Conservation (phyloP, 495 filamentous ascomycete genomes). For the Podospora pseudocomata region DNA sequence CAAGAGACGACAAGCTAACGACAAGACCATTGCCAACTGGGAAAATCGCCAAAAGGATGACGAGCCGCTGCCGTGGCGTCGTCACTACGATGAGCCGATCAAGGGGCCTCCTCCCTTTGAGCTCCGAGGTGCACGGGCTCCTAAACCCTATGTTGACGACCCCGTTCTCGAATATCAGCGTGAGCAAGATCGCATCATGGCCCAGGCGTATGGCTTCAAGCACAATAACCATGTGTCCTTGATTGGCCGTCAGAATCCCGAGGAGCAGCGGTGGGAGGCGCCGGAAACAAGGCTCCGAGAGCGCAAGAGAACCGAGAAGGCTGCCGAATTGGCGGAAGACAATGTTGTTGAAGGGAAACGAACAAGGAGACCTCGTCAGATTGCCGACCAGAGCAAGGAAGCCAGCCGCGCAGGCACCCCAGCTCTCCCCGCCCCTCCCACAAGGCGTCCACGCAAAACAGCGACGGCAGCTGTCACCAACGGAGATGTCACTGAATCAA, state of each 20-base stretch:
- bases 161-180: conserved; percentile 31
- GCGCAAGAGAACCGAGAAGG: conserved; percentile 47
- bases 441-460: conserved; percentile 35
- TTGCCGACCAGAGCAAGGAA: conserved; percentile 41
- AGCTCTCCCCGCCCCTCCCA: conserved; percentile 10
- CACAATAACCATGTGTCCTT: conserved; percentile 38
- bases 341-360: conserved; percentile 43
- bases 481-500: neutral
- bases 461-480: conserved; percentile 19
- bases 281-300: conserved; percentile 43
- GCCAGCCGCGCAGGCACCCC: conserved; percentile 42
- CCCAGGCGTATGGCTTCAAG: conserved; percentile 45
- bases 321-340: conserved; percentile 43
- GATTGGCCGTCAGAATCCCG: conserved; percentile 44
- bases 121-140: conserved; percentile 39
- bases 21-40: conserved; percentile 36
- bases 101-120: conserved; percentile 37
- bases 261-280: conserved; percentile 44
- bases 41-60: conserved; percentile 32
- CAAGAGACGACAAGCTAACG: conserved; percentile 40
- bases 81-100: conserved; percentile 30
- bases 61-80: conserved; percentile 28
- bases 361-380: conserved; percentile 38
- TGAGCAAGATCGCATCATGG: conserved; percentile 45
- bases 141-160: conserved; percentile 35